A percentile compares a stretch with the other conserved stretches of the same genome.
Evolutionary conservation across 1,284 basidiomycete genomes (phyloP).

Genomic region (Pseudozyma hubeiensis): DNA sequence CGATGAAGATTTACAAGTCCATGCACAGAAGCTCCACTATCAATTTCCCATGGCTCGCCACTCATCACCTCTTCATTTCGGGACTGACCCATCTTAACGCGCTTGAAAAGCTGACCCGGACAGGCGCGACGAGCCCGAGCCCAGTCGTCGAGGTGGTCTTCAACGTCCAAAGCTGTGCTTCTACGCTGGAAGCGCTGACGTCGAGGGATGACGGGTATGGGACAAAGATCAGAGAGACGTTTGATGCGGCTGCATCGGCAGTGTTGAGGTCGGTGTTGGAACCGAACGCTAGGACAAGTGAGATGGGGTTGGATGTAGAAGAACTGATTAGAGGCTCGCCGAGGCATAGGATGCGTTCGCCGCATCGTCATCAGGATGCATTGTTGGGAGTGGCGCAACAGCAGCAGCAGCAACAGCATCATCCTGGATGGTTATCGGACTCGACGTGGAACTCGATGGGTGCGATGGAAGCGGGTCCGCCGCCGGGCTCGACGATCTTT

Average conservation of each 20-base stretch:
- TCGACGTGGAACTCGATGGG: slow-evolving; percentile 49
- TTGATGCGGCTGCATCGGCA: slow-evolving; percentile 42
- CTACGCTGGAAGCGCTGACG: slow-evolving; percentile 45
- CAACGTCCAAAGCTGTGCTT: slow-evolving; percentile 50
- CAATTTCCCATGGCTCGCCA: slow-evolving; percentile 50
- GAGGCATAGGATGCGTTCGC: neutral
- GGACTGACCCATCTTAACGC: slow-evolving; percentile 50
- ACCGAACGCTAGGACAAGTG: slow-evolving; percentile 1
- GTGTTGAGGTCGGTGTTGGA: slow-evolving; percentile 37
- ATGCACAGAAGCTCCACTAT: slow-evolving; percentile 47
- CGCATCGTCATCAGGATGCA: slow-evolving; percentile 17
- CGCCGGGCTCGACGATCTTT: slow-evolving; percentile 46
- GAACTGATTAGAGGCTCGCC: slow-evolving; percentile 21
- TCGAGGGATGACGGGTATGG: slow-evolving; percentile 42
- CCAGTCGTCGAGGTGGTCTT: slow-evolving; percentile 48
- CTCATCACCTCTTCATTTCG: slow-evolving; percentile 49
- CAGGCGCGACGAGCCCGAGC: slow-evolving; percentile 20
- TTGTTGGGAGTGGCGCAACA: slow-evolving; percentile 21
- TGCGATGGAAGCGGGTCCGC: slow-evolving; percentile 30
- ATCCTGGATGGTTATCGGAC: slow-evolving; percentile 48
- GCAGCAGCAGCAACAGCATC: slow-evolving; percentile 30
- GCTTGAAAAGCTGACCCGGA: slow-evolving; percentile 38
- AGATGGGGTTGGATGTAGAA: slow-evolving; percentile 12
- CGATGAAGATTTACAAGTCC: slow-evolving; percentile 49
- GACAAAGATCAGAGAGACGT: slow-evolving; percentile 34